Conservation (phyloP, 352 stramenopile species). For the Aphanomyces euteiches region DNA sequence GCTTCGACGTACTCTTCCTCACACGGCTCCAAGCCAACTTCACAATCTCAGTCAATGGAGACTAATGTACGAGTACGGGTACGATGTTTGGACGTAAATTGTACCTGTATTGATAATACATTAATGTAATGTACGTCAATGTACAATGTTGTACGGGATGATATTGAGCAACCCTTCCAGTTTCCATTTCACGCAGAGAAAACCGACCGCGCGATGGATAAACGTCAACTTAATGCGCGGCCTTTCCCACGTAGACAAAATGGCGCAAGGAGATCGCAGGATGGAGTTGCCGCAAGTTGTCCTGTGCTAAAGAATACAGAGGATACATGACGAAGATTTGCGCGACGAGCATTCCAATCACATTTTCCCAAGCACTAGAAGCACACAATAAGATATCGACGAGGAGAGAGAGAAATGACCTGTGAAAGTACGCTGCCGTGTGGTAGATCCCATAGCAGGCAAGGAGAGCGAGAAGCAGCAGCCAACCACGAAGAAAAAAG, state of each 20-base stretch:
- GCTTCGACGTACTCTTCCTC: too few relatives aligned
- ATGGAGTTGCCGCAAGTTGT: conserved; percentile 36
- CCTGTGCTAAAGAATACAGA: conserved; percentile 59
- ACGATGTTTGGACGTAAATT: too few relatives aligned
- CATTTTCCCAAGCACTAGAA: conserved; percentile 45
- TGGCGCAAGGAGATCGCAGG: background rate
- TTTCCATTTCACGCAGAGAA: too few relatives aligned
- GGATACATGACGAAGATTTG: conserved; percentile 59
- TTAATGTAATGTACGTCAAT: background rate
- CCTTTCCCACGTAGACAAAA: conserved; percentile 4
- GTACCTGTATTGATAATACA: too few relatives aligned
- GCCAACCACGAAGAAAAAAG: conserved; percentile 45
- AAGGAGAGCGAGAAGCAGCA: conserved; percentile 40
- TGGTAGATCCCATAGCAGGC: conserved; percentile 63
- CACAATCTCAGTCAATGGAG: too few relatives aligned
- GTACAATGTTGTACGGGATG: conserved; percentile 1
- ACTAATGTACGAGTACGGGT: too few relatives aligned
- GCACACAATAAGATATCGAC: background rate
- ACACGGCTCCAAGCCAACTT: too few relatives aligned
- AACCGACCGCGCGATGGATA: background rate
- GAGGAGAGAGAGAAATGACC: background rate
- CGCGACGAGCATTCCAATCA: conserved; percentile 53
- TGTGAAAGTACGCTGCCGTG: conserved; percentile 68
- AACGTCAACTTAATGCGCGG: background rate
- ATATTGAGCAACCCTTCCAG: background rate